phyloP scores from a whole-genome alignment of 2,329 filamentous ascomycete species.

The Beauveria sp. region DNA sequence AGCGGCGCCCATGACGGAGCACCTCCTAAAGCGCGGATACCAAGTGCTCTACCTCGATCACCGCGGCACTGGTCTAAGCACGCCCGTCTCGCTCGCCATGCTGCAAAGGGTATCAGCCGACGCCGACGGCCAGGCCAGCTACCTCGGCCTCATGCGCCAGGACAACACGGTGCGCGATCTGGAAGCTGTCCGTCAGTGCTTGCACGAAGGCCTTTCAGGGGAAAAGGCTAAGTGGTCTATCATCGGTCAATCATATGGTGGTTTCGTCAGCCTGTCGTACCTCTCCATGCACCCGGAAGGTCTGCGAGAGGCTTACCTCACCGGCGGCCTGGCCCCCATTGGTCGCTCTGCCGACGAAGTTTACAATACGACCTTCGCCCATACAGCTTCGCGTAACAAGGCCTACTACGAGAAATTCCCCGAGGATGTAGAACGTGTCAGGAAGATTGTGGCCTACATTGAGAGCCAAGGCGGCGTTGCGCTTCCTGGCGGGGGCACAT shows the following conservation, averaged over 20 bases:
- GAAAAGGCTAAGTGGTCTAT: constrained; percentile 74
- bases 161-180: constrained; percentile 86
- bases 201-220: constrained; percentile 62
- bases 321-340: constrained; percentile 75
- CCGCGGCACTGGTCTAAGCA: constrained; percentile 79
- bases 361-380: constrained; percentile 63
- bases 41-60: constrained; percentile 85
- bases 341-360: constrained; percentile 65
- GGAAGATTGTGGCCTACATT: constrained; percentile 58
- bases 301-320: constrained; percentile 74
- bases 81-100: constrained; percentile 66
- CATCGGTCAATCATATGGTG: constrained; percentile 87
- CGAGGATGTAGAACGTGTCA: constrained; percentile 64
- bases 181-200: constrained; percentile 70
- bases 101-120: constrained; percentile 52
- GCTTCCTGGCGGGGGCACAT: constrained; percentile 62
- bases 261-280: constrained; percentile 78
- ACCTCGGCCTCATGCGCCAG: constrained; percentile 77
- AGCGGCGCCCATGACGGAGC: constrained; percentile 60
- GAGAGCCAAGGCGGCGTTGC: constrained; percentile 45
- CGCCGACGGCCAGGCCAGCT: constrained; percentile 63
- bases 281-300: constrained; percentile 72
- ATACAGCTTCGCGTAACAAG: constrained; percentile 63
- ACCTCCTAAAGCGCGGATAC: constrained; percentile 71
- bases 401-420: constrained; percentile 82